These are phyloP conservation scores for Solanum clarkiae DNA, from an alignment of 257 asterid genomes.

Conservation along the genomic window DNA sequence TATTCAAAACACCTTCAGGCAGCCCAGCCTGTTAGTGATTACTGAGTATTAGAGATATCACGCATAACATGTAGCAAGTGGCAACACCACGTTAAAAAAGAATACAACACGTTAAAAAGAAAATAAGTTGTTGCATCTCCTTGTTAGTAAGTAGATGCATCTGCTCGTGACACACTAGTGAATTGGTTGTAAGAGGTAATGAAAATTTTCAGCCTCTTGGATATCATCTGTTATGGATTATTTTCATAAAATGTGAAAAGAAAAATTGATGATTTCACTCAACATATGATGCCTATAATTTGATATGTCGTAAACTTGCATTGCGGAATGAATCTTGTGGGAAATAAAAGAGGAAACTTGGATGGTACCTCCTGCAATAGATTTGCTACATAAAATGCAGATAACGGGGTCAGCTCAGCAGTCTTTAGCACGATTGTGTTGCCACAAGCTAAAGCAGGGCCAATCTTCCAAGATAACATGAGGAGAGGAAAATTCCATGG, in stretches of 20 bases:
- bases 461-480: slow-evolving; percentile 91
- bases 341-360: not conserved
- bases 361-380: slow-evolving; percentile 73
- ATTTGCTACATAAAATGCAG: slow-evolving; percentile 73
- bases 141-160: not conserved
- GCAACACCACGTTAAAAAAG: not conserved
- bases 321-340: not conserved
- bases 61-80: not conserved
- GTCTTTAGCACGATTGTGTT: slow-evolving; percentile 79
- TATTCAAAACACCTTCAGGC: slow-evolving; percentile 79
- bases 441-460: slow-evolving; percentile 90
- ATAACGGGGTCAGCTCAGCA: slow-evolving; percentile 95
- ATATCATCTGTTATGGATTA: not conserved
- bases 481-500: slow-evolving; percentile 97
- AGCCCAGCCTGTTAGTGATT: slow-evolving; percentile 74
- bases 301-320: not conserved
- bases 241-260: not conserved
- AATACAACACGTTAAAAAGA: not conserved
- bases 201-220: not conserved
- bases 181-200: not conserved
- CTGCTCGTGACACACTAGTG: not conserved
- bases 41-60: not conserved
- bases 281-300: not conserved
- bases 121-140: not conserved
- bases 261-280: not conserved